These are phyloP conservation scores for Candida saitoana DNA, from an alignment of 805 yeast species.

Conservation along the genomic window DNA sequence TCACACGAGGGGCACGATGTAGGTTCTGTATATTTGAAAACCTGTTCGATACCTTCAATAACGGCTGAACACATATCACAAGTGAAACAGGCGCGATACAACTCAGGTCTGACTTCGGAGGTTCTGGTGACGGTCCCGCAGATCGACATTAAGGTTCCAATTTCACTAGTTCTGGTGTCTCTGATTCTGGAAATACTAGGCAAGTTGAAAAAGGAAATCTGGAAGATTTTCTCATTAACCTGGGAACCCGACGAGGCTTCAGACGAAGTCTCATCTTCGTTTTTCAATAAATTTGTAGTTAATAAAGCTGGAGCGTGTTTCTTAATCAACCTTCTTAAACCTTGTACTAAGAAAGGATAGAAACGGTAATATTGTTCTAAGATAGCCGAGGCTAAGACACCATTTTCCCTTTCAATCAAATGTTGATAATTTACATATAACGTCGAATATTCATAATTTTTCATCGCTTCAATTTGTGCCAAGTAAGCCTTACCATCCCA, in stretches of 20 bases:
- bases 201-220: slow-evolving; percentile 81
- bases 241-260: slow-evolving; percentile 43
- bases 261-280: slow-evolving; percentile 24
- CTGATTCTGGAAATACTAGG: slow-evolving; percentile 82
- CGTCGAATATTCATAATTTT: slow-evolving; percentile 67
- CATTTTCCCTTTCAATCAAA: slow-evolving; percentile 68
- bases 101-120: slow-evolving; percentile 93
- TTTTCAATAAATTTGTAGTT: slow-evolving; percentile 38
- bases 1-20: slow-evolving; percentile 87
- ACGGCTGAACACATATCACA: slow-evolving; percentile 86
- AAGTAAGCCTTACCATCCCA: slow-evolving; percentile 61
- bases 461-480: slow-evolving; percentile 79
- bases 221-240: slow-evolving; percentile 70
- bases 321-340: slow-evolving; percentile 68
- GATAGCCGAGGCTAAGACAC: slow-evolving; percentile 85
- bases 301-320: slow-evolving; percentile 68
- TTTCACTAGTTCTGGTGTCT: slow-evolving; percentile 83
- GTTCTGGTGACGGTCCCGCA: slow-evolving; percentile 96
- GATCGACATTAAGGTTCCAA: slow-evolving; percentile 78
- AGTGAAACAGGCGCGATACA: slow-evolving; percentile 78
- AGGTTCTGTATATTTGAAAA: slow-evolving; percentile 92
- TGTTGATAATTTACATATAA: slow-evolving; percentile 84
- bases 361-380: slow-evolving; percentile 90
- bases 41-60: slow-evolving; percentile 87
- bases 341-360: slow-evolving; percentile 75